A percentile compares a stretch with the other conserved stretches of the same genome.
Evolutionary conservation across 2,329 filamentous ascomycete genomes (phyloP).

Genomic region (Fusarium sp.): DNA sequence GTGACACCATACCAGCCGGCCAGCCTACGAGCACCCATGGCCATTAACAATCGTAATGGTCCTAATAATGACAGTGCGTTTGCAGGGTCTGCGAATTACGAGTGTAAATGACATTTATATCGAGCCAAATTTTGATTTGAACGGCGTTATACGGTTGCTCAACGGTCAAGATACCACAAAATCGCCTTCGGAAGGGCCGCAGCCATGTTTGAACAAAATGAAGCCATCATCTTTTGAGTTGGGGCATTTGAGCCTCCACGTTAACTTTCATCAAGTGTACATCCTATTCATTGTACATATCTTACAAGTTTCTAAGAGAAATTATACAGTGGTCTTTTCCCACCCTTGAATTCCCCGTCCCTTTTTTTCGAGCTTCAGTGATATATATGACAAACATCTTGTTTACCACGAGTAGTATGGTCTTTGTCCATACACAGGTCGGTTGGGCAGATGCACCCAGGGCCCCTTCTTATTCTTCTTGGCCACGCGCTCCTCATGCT

Average conservation of each 20-base stretch:
- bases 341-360: slow-evolving; percentile 10
- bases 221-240: neutral
- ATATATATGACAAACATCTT: neutral
- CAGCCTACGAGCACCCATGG: neutral
- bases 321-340: slow-evolving; percentile 28
- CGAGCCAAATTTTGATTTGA: slow-evolving; percentile 4
- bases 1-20: neutral
- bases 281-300: slow-evolving; percentile 52
- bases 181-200: neutral
- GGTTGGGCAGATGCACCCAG: slow-evolving; percentile 89
- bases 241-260: neutral
- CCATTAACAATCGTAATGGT: neutral
- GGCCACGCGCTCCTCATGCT: slow-evolving; percentile 80
- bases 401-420: slow-evolving; percentile 91
- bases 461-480: slow-evolving; percentile 80
- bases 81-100: neutral
- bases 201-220: neutral
- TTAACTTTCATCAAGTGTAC: slow-evolving; percentile 40
- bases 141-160: slow-evolving; percentile 12
- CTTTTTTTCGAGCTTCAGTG: slow-evolving; percentile 10
- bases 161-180: slow-evolving; percentile 16
- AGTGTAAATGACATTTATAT: neutral
- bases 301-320: slow-evolving; percentile 47
- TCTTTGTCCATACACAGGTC: slow-evolving; percentile 83
- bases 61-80: neutral